These are phyloP conservation scores for Apostasia shenzhenica DNA, from an alignment of 106 monocot genomes.

Conservation along the genomic window DNA sequence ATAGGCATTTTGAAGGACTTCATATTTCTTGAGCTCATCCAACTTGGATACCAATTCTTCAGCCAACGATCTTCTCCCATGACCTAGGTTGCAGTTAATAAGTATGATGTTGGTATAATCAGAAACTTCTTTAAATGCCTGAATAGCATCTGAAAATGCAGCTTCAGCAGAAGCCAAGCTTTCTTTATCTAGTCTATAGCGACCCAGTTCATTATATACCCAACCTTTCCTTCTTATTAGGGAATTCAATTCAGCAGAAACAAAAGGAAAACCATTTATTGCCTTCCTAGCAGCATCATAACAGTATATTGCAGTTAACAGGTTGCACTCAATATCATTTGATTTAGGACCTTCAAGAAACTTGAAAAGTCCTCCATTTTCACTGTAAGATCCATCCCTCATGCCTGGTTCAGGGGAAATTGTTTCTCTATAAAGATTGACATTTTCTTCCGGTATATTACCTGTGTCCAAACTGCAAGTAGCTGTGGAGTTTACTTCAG, in stretches of 20 bases:
- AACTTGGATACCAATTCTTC: constrained; percentile 75
- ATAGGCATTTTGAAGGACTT: constrained; percentile 36
- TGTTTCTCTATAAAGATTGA: constrained; percentile 5
- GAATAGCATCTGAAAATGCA: constrained; percentile 79
- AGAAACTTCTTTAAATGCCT: constrained; percentile 80
- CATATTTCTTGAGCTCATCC: constrained; percentile 41
- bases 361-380: constrained; percentile 75
- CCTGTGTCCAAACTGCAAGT: not conserved
- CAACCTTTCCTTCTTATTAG: constrained; percentile 82
- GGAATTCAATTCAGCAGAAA: constrained; percentile 34
- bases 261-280: constrained; percentile 24
- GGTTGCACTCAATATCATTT: constrained; percentile 54
- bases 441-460: constrained; percentile 12
- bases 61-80: constrained; percentile 90
- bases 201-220: constrained; percentile 89
- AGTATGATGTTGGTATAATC: constrained; percentile 90
- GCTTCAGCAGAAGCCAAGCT: constrained; percentile 67
- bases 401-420: constrained; percentile 7
- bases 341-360: constrained; percentile 67
- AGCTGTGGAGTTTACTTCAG: constrained; percentile 5
- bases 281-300: constrained; percentile 54
- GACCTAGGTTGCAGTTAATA: constrained; percentile 90
- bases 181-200: constrained; percentile 57
- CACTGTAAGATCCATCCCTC: constrained; percentile 26
- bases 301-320: constrained; percentile 55